A percentile compares a stretch with the other conserved stretches of the same genome.
phyloP scores from a whole-genome alignment of 257 asterid genomes.

The Ophiorrhiza pumila region DNA sequence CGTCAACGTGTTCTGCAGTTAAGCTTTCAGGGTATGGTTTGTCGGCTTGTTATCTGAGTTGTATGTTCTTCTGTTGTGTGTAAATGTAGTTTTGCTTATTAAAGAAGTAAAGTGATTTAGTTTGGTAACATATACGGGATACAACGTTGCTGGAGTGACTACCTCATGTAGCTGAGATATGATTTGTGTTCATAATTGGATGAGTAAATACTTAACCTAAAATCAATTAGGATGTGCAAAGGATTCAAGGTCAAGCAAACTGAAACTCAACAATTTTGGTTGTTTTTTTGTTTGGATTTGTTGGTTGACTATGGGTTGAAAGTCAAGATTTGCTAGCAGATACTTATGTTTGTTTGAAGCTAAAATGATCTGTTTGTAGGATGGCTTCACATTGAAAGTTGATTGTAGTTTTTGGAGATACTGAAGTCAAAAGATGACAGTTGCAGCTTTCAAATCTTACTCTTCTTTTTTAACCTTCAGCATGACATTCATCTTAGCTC shows the following conservation, averaged over 20 bases:
- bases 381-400: neutral
- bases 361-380: neutral
- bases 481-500: neutral
- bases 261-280: no score
- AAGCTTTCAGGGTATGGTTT: conserved; percentile 73
- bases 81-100: conserved; percentile 11
- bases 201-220: neutral
- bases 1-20: conserved; percentile 71
- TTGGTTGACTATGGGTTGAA: no score
- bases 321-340: neutral
- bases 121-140: neutral
- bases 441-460: neutral
- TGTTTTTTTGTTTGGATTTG: no score
- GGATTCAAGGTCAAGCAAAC: neutral
- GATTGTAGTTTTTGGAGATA: neutral
- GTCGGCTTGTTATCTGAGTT: conserved; percentile 11
- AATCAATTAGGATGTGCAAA: neutral
- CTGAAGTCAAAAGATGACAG: neutral
- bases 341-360: neutral
- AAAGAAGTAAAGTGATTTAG: neutral
- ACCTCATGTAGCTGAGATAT: conserved; percentile 6
- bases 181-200: neutral
- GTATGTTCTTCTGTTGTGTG: neutral
- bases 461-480: neutral
- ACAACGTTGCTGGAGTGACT: neutral